Conservation (phyloP, 192 early-diverging fungal genomes). For the Mortierella hygrophila region DNA sequence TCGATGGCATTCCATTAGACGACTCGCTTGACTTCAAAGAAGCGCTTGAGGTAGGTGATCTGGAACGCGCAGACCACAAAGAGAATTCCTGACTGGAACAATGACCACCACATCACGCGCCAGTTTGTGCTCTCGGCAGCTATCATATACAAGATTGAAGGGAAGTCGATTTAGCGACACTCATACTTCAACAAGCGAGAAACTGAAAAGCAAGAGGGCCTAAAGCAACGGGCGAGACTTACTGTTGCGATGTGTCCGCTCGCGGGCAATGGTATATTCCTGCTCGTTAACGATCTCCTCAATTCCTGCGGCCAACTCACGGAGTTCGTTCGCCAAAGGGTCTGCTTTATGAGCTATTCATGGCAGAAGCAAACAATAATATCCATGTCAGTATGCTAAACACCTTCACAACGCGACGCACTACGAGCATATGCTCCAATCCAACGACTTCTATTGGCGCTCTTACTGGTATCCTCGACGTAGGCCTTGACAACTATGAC, state of each 20-base stretch:
- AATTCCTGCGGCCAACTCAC: slow-evolving; percentile 71
- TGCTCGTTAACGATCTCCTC: slow-evolving; percentile 77
- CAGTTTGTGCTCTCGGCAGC: slow-evolving; percentile 84
- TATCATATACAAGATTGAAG: slow-evolving; percentile 30
- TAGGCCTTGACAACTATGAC: slow-evolving; percentile 60
- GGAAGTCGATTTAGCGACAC: neutral
- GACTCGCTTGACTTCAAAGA: slow-evolving; percentile 77
- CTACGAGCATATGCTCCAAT: too few species aligned
- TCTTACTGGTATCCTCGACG: slow-evolving; percentile 54
- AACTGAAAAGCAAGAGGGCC: neutral
- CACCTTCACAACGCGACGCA: neutral
- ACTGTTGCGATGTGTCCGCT: slow-evolving; percentile 77
- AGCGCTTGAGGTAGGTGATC: slow-evolving; percentile 79
- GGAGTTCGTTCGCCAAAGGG: slow-evolving; percentile 75
- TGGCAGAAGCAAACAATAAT: neutral
- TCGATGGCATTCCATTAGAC: slow-evolving; percentile 51
- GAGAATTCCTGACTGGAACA: slow-evolving; percentile 72
- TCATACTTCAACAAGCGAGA: too few species aligned
- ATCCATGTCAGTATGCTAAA: neutral
- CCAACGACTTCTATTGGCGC: slow-evolving; percentile 27
- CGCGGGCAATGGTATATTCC: slow-evolving; percentile 73
- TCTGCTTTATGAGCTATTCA: slow-evolving; percentile 58
- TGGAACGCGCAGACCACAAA: slow-evolving; percentile 78
- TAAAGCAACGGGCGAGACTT: slow-evolving; percentile 32
- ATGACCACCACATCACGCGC: slow-evolving; percentile 85